These are phyloP conservation scores for Nothophytophthora sp. DNA, from an alignment of 352 stramenopile genomes.

Conservation along the genomic window DNA sequence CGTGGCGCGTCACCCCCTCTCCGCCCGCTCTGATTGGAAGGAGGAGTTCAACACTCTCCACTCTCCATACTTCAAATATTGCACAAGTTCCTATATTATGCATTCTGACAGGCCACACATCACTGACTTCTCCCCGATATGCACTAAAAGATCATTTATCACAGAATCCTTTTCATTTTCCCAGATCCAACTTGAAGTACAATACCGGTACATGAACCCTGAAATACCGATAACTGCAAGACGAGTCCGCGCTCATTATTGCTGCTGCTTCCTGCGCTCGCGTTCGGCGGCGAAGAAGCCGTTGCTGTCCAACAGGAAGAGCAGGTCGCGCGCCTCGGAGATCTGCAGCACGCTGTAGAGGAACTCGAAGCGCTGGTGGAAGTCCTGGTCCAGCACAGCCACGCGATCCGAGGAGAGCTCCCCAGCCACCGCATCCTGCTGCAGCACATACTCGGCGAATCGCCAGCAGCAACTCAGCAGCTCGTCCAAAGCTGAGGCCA, in stretches of 20 bases:
- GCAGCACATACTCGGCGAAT: conserved; percentile 68
- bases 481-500: conserved; percentile 58
- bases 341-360: conserved; percentile 66
- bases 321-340: conserved; percentile 61
- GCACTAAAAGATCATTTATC: too few species aligned
- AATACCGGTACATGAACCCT: too few species aligned
- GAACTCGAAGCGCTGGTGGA: conserved; percentile 58
- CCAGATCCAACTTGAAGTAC: too few species aligned
- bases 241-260: conserved; percentile 2
- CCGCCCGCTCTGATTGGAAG: too few species aligned
- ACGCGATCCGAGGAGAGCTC: conserved; percentile 34
- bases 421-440: conserved; percentile 24
- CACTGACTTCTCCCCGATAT: too few species aligned
- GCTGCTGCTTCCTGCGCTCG: conserved; percentile 29
- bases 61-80: too few species aligned
- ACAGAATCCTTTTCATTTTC: too few species aligned
- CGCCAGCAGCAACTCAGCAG: conserved; percentile 66
- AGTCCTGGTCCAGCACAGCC: conserved; percentile 49
- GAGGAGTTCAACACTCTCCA: too few species aligned
- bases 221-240: too few species aligned
- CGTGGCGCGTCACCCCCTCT: too few species aligned
- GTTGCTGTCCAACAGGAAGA: conserved; percentile 77
- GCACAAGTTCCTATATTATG: too few species aligned
- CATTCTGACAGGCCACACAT: too few species aligned
- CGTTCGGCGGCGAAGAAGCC: conserved; percentile 58